Conservation (phyloP, 164 flowering plant species). For the Euptelea pleiosperma region DNA sequence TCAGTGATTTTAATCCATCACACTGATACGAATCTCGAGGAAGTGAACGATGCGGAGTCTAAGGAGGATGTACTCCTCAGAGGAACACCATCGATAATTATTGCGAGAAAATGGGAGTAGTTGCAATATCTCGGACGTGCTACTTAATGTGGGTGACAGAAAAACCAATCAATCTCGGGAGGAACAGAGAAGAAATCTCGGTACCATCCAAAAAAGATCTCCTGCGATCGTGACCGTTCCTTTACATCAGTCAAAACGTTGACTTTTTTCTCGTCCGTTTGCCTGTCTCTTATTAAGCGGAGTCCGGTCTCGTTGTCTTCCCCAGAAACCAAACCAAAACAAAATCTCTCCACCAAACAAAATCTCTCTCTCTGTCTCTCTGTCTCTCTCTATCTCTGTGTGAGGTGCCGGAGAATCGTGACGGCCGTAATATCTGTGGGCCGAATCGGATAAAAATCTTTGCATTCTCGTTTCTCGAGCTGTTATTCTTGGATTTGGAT, state of each 20-base stretch:
- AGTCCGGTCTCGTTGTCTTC: too few relatives aligned
- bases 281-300: background rate
- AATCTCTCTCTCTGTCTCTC: background rate
- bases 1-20: too few relatives aligned
- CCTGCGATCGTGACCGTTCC: slow-evolving; percentile 2
- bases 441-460: slow-evolving; percentile 5
- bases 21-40: too few relatives aligned
- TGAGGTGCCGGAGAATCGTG: background rate
- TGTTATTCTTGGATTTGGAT: too few relatives aligned
- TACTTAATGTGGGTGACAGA: too few relatives aligned
- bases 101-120: too few relatives aligned
- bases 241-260: slow-evolving; percentile 5
- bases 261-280: background rate
- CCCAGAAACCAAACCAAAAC: too few relatives aligned
- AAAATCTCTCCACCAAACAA: background rate
- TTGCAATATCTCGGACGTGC: too few relatives aligned
- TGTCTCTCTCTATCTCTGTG: background rate
- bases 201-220: slow-evolving; percentile 4
- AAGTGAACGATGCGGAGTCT: too few relatives aligned
- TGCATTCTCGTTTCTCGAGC: background rate
- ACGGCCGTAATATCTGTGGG: slow-evolving; percentile 9
- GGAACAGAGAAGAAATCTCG: slow-evolving; percentile 3
- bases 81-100: too few relatives aligned
- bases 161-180: background rate
- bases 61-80: too few relatives aligned